phyloP scores from a whole-genome alignment of 2,329 filamentous ascomycete species.

The Claviceps sp. region DNA sequence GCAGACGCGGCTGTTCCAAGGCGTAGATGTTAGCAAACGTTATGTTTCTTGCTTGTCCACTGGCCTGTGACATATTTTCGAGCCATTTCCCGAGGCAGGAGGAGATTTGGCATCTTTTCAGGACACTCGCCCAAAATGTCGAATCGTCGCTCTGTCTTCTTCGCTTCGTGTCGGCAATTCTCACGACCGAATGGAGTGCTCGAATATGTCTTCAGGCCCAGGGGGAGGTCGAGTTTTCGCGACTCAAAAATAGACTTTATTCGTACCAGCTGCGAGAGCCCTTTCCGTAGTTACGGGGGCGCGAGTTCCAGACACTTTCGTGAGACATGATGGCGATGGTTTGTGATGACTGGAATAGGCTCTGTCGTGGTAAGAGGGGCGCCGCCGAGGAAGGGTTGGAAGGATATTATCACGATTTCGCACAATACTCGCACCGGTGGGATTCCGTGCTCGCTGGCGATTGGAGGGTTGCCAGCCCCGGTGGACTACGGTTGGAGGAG shows the following conservation, averaged over 20 bases:
- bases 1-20: slow-evolving; percentile 45
- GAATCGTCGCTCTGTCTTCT: background rate
- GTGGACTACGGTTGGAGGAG: slow-evolving; percentile 3
- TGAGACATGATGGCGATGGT: slow-evolving; percentile 44
- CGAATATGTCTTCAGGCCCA: background rate
- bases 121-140: background rate
- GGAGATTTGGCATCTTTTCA: background rate
- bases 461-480: slow-evolving; percentile 26
- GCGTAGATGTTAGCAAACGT: background rate
- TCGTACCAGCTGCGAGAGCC: slow-evolving; percentile 84
- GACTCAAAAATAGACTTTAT: background rate
- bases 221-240: background rate
- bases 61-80: background rate
- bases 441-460: slow-evolving; percentile 16
- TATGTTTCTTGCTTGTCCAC: background rate
- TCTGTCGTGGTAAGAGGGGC: background rate
- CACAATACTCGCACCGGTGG: slow-evolving; percentile 5
- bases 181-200: background rate
- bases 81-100: background rate
- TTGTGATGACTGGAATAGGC: background rate
- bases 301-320: slow-evolving; percentile 99
- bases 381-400: slow-evolving; percentile 8
- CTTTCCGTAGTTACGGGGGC: slow-evolving; percentile 95
- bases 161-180: background rate
- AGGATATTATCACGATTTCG: slow-evolving; percentile 6